phyloP scores from a whole-genome alignment of 169 alveolate species.

The Pseudocohnilembus persalinus region DNA sequence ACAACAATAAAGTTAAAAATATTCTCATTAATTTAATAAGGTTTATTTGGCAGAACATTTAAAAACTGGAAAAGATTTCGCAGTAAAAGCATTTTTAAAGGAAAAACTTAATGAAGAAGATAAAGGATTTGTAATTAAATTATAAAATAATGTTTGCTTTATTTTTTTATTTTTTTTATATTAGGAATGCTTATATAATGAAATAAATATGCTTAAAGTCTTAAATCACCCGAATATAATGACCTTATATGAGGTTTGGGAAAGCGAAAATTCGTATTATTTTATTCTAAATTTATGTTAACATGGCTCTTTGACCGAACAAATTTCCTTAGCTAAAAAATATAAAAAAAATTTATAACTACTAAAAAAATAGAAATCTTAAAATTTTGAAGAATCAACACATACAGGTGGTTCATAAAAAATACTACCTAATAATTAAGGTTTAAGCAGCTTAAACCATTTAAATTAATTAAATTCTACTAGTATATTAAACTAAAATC shows the following conservation, averaged over 20 bases:
- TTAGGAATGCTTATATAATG: slow-evolving; percentile 42
- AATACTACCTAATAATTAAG: no score
- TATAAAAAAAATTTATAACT: not conserved
- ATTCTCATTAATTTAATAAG: no score
- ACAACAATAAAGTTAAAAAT: no score
- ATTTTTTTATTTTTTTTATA: no score
- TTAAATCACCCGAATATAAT: slow-evolving; percentile 34
- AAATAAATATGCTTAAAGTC: slow-evolving; percentile 29
- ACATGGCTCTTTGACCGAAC: slow-evolving; percentile 25
- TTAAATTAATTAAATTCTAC: slow-evolving; percentile 9
- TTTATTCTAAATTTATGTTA: slow-evolving; percentile 34
- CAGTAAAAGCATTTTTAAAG: slow-evolving; percentile 17
- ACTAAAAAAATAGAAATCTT: not conserved
- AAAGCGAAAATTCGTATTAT: slow-evolving; percentile 31
- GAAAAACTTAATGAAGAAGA: slow-evolving; percentile 13
- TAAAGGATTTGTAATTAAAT: slow-evolving; percentile 17
- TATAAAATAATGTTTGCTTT: not conserved
- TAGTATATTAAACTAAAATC: not conserved
- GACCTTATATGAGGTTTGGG: slow-evolving; percentile 45
- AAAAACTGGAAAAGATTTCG: not conserved
- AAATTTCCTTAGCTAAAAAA: slow-evolving; percentile 12
- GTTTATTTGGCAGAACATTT: slow-evolving; percentile 9
- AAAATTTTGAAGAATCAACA: slow-evolving; percentile 21
- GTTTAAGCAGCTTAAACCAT: not conserved
- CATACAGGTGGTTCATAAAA: no score